These are phyloP conservation scores for Benincasa hispida DNA, from an alignment of 306 rosid species.

Conservation along the genomic window DNA sequence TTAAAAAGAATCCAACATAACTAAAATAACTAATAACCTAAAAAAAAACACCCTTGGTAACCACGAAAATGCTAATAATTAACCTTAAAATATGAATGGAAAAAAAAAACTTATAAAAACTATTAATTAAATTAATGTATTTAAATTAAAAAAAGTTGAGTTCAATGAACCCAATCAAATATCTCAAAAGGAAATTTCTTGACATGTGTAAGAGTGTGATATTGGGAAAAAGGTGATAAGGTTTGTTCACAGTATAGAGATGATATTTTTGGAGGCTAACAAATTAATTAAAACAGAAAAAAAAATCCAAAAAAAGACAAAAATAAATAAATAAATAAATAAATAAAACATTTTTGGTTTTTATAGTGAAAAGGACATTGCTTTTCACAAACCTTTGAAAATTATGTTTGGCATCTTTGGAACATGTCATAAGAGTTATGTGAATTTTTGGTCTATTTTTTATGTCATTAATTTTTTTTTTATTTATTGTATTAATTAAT, in stretches of 20 bases:
- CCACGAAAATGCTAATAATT: background rate
- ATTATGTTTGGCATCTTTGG: background rate
- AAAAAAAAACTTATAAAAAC: too few relatives aligned
- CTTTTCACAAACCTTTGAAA: background rate
- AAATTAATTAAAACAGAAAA: background rate
- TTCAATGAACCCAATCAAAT: background rate
- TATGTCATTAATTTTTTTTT: background rate
- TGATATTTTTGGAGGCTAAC: background rate
- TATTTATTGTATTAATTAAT: background rate
- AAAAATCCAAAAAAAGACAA: background rate
- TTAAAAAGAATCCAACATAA: background rate
- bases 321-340: background rate
- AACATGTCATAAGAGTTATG: slow-evolving; percentile 8
- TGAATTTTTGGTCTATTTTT: background rate
- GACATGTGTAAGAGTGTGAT: background rate
- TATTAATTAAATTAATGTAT: too few relatives aligned
- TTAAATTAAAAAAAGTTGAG: background rate
- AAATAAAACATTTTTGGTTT: too few relatives aligned
- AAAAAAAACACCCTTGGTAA: background rate
- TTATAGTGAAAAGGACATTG: background rate
- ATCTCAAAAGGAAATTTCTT: background rate
- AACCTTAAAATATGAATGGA: background rate
- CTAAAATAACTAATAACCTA: background rate
- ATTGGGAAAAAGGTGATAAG: background rate
- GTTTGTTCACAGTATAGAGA: background rate